Evolutionary conservation across 176 grass and related monocot species (phyloP).

Genomic region (Oryza brachyantha): DNA sequence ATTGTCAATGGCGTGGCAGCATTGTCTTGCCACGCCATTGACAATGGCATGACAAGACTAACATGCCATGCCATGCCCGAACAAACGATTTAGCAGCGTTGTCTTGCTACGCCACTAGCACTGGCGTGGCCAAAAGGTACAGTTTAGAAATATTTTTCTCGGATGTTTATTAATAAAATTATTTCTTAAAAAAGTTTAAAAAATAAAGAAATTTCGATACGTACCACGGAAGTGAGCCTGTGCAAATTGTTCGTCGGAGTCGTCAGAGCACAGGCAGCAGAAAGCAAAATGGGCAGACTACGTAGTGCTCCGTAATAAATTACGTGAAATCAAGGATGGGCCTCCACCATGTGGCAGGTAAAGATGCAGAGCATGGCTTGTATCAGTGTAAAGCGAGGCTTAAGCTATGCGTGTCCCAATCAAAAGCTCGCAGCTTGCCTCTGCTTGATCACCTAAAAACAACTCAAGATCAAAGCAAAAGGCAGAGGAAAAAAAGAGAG

Average conservation of each 20-base stretch:
- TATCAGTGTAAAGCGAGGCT: neutral
- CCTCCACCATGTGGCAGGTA: constrained; percentile 39
- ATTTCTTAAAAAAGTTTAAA: too few species aligned
- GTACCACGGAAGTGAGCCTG: neutral
- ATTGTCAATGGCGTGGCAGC: too few species aligned
- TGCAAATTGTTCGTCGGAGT: neutral
- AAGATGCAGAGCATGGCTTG: constrained; percentile 3
- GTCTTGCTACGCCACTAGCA: too few species aligned
- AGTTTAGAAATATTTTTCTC: too few species aligned
- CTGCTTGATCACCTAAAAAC: constrained; percentile 6
- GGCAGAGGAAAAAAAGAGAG: too few species aligned
- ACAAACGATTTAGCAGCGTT: too few species aligned
- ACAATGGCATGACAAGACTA: too few species aligned
- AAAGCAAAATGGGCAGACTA: constrained; percentile 17
- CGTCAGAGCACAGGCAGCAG: neutral
- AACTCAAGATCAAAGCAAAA: neutral
- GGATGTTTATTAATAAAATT: too few species aligned
- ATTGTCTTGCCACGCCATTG: too few species aligned
- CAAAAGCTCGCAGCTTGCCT: neutral
- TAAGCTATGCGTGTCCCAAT: constrained; percentile 7
- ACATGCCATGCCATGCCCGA: too few species aligned
- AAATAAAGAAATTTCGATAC: too few species aligned
- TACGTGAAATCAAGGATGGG: constrained; percentile 35
- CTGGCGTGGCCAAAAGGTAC: too few species aligned
- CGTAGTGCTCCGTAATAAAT: neutral